Conservation (phyloP, 2,329 filamentous ascomycete genomes). For the Orbilia javanica region DNA sequence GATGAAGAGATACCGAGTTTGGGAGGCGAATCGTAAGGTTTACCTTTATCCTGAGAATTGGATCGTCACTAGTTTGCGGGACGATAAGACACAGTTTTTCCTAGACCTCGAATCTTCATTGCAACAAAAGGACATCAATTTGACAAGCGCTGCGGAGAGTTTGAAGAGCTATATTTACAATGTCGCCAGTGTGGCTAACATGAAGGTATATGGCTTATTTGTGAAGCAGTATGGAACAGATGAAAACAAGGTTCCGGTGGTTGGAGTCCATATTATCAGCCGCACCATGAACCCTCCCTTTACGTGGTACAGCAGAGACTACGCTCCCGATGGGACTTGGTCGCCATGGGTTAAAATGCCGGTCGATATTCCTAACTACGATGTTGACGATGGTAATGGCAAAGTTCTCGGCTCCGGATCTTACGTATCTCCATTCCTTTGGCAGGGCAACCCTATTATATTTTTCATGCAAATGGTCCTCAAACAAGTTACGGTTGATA, state of each 20-base stretch:
- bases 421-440: slow-evolving; percentile 4
- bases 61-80: slow-evolving; percentile 63
- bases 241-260: background rate
- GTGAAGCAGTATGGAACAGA: slow-evolving; percentile 8
- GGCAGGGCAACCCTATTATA: slow-evolving; percentile 10
- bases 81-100: slow-evolving; percentile 63
- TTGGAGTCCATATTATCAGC: slow-evolving; percentile 13
- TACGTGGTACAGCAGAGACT: slow-evolving; percentile 8
- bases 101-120: slow-evolving; percentile 61
- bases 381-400: background rate
- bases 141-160: background rate
- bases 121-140: slow-evolving; percentile 60
- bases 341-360: slow-evolving; percentile 6
- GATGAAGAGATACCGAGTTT: slow-evolving; percentile 62
- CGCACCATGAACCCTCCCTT: slow-evolving; percentile 5
- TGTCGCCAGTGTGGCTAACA: slow-evolving; percentile 6
- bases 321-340: slow-evolving; percentile 2
- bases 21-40: slow-evolving; percentile 63
- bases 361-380: slow-evolving; percentile 4
- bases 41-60: slow-evolving; percentile 65
- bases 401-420: background rate
- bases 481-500: slow-evolving; percentile 5
- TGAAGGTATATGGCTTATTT: slow-evolving; percentile 6
- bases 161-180: slow-evolving; percentile 5
- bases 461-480: slow-evolving; percentile 24